Conservation (phyloP, 129 eudicot species). For the Deinandra increscens region DNA sequence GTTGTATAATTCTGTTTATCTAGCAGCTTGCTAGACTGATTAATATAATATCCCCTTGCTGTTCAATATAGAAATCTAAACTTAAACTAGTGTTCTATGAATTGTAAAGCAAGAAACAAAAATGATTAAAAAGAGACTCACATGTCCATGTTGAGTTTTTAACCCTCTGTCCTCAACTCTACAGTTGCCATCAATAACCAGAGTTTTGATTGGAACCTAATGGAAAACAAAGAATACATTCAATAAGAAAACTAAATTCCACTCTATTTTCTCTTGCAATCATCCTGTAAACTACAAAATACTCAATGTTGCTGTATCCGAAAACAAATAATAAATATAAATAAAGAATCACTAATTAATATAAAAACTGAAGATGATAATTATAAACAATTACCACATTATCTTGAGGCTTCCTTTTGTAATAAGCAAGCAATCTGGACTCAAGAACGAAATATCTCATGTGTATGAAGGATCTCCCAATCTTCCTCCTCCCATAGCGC, state of each 20-base stretch:
- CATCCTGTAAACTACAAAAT: background rate
- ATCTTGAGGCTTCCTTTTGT: conserved; percentile 97
- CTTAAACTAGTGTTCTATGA: background rate
- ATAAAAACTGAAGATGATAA: conserved; percentile 18
- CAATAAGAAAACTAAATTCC: background rate
- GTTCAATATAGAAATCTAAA: no score
- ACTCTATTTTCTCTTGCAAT: conserved; percentile 2
- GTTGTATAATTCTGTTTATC: no score
- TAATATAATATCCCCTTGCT: no score
- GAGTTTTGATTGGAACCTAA: conserved; percentile 94
- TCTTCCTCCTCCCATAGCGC: conserved; percentile 91
- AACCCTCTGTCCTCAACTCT: conserved; percentile 98
- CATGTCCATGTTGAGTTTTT: conserved; percentile 99
- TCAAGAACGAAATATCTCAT: conserved; percentile 97
- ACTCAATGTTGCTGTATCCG: background rate
- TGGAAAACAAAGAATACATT: background rate
- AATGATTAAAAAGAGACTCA: conserved; percentile 36
- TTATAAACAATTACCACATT: conserved; percentile 63
- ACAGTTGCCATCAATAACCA: conserved; percentile 94
- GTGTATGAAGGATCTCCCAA: conserved; percentile 92
- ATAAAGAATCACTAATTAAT: background rate
- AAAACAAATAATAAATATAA: background rate
- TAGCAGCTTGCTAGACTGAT: no score
- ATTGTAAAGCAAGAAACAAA: conserved; percentile 19
- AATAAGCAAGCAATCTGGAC: conserved; percentile 78